A percentile compares a stretch with the other conserved stretches of the same genome.
These are phyloP conservation scores for Blastocystis sp. DNA, from an alignment of 352 stramenopile genomes.

Conservation along the genomic window DNA sequence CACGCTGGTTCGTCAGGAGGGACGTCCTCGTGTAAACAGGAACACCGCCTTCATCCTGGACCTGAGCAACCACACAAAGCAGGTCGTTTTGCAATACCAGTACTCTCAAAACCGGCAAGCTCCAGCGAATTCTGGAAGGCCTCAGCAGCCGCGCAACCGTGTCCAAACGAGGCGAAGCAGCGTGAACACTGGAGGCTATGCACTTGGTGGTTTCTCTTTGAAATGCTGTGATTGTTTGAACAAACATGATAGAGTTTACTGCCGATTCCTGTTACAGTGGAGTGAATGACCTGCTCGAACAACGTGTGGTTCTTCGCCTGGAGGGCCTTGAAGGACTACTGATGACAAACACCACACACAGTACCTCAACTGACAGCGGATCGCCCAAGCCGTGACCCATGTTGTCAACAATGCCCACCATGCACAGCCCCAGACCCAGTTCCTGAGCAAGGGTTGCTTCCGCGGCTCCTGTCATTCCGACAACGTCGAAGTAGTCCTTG, in stretches of 20 bases:
- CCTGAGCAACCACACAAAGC: background rate
- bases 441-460: conserved; percentile 51
- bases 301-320: background rate
- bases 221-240: background rate
- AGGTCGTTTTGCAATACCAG: background rate
- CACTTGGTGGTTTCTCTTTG: background rate
- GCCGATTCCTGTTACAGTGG: background rate
- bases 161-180: background rate
- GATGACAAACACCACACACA: background rate
- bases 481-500: conserved; percentile 34
- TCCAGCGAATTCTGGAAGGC: background rate
- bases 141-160: background rate
- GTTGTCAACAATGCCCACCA: conserved; percentile 47
- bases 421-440: background rate
- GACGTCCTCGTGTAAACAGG: background rate
- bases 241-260: background rate
- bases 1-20: background rate
- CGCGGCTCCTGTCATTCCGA: conserved; percentile 42
- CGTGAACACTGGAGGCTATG: background rate
- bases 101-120: background rate
- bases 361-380: background rate
- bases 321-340: background rate
- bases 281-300: background rate
- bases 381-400: conserved; percentile 50
- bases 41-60: background rate